Evolutionary conservation across 768 basidiomycete species (phyloP), one percentile per base, ranked within the genome.

Genomic region (Cantharellus anzutake): DNA sequence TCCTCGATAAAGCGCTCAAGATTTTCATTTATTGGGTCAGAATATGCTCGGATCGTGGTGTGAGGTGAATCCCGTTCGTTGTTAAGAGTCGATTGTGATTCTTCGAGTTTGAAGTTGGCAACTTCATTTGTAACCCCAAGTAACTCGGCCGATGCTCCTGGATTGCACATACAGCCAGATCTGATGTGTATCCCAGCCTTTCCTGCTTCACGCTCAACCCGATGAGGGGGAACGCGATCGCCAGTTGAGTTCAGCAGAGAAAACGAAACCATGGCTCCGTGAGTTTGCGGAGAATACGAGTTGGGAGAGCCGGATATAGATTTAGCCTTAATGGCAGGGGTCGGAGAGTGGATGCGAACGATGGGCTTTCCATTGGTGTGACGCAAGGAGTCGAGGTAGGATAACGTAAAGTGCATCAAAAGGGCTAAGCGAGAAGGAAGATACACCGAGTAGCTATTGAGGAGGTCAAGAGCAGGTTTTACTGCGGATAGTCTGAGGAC

Each of bases 81-180:
- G 29, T 48, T 48, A 29, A 29, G 29, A 11, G 44, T 1, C 11
- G 29, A 11, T 29, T 48, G 11, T 48, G 44, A 48, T 11, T 11
- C 29, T 11, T 48, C 11, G 44, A 48, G 29, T 11, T 48, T 48
- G 44, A 48, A 48, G 11, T 11, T 29, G 44, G 44, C 44, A 11
- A 55, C 14, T 37, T 14, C 35, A 7, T 55, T 37, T 11, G 52
- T 37, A 37, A 87, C 76, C 0, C 81, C 81, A 3, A 88, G 74
- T 14, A 90, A 70, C 3, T 83, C 78, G 0, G 84, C 80, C 0
- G 86, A 84, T 16, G 81, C 87, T 5, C 88, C 88, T 14, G 87
- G 85, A 63, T 90, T 91, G 67, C 88, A 91, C 79, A 89, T 82
- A 68, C 87, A 91, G 0, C 87, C 87, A 2, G 86, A 86, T 50